Evolutionary conservation across 2,329 filamentous ascomycete genomes (phyloP), one percentile per base, ranked within the genome.

Genomic region (Microdochium paspali): DNA sequence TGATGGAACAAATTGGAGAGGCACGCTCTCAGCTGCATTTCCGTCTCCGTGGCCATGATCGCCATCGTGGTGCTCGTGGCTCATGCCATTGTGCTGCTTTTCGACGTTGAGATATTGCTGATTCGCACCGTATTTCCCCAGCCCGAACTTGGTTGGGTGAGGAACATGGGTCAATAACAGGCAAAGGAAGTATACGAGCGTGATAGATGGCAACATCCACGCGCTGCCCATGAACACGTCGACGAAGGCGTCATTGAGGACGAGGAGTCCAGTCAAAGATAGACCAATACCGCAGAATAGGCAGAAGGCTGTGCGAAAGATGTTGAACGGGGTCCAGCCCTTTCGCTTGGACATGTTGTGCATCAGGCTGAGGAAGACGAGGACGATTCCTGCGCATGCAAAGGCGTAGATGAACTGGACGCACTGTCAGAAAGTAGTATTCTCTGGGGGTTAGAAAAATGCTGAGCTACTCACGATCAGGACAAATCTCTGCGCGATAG

Each of bases 151-250:
- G 26, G 40, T 44, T 2, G 53, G 53, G 23, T 55, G 53, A 3
- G 53, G 53, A n/a, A 53, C 44, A 24, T 55, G 53, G 10, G 53
- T 51, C 13, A 55, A 28, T 4, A 55, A 25, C 10, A 55, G 47
- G 20, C 57, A 56, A 32, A 49, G 15, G 30, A 61, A 58, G 50
- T 60, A 61, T 42, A 46, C 40, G 15, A 59, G 44, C 2, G 54
- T 54, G 24, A 61, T 57, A n/a, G 53, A 54, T 1, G 59, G 59
- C 21, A 61, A 43, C 54, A 60, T 58, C 58, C 57, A 60, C 6
- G 52, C 28, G 47, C 54, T 59, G 26, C 50, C 51, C 39, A 58
- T 50, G 46, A 57, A 59, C n/a, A 46, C 35, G 12, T 84, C 44
- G 13, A 51, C 48, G 3, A 49, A 46, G 15, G 50, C 44, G 21